phyloP scores from a whole-genome alignment of 768 basidiomycete genomes.

The Rhizopogon vesiculosus region DNA sequence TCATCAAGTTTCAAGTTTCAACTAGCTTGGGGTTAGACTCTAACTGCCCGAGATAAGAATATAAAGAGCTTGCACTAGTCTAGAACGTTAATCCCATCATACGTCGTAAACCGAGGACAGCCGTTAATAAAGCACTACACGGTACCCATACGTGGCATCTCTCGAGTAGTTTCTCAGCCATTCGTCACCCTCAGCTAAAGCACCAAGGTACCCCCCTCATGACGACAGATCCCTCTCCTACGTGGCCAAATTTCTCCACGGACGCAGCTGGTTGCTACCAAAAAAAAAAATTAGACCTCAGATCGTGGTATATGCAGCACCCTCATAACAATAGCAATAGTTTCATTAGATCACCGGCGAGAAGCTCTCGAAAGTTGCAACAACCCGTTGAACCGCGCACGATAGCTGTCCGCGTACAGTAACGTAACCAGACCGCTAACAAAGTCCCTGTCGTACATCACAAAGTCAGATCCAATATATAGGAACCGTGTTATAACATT shows the following conservation, averaged over 20 bases:
- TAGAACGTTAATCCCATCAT: too few species aligned
- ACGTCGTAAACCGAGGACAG: too few species aligned
- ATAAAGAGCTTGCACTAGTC: too few species aligned
- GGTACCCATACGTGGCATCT: too few species aligned
- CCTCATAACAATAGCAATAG: neutral
- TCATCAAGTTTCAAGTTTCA: too few species aligned
- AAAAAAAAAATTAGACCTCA: neutral
- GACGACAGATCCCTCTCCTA: too few species aligned
- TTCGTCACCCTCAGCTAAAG: too few species aligned
- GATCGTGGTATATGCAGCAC: neutral
- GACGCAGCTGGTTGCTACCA: neutral
- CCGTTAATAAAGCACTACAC: too few species aligned
- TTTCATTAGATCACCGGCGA: slow-evolving; percentile 14
- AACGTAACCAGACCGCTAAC: slow-evolving; percentile 43
- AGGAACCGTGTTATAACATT: neutral
- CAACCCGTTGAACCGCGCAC: slow-evolving; percentile 36
- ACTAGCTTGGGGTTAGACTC: too few species aligned
- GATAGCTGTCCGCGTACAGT: slow-evolving; percentile 47
- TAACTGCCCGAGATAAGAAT: too few species aligned
- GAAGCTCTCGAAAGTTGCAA: slow-evolving; percentile 35
- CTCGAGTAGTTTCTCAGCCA: too few species aligned
- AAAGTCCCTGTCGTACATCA: slow-evolving; percentile 38
- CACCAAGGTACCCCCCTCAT: too few species aligned
- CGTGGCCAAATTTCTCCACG: neutral
- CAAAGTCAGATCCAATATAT: neutral